Percentiles rank a stretch among this genome's conserved stretches.
Evolutionary conservation across 345 rosid genomes (phyloP).

Genomic region (Salix viminalis): DNA sequence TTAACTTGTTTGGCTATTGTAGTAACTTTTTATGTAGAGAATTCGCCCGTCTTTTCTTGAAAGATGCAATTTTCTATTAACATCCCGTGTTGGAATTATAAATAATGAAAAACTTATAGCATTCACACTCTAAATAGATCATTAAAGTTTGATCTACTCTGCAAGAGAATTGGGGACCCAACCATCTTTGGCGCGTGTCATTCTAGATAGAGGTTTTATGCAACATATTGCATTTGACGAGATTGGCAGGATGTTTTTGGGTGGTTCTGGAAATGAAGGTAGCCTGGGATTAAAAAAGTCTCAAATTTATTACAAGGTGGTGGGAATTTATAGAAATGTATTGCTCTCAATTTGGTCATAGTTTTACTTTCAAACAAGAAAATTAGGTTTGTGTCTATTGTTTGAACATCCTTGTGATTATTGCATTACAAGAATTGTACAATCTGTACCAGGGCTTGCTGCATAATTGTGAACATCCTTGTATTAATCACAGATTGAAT

Average conservation of each 20-base stretch:
- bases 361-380: not conserved
- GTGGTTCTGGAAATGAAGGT: not conserved
- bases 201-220: not conserved
- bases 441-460: not conserved
- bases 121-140: not conserved
- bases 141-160: no score
- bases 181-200: not conserved
- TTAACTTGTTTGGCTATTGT: conserved; percentile 4
- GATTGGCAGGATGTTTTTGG: not conserved
- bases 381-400: not conserved
- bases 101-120: not conserved
- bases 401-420: not conserved
- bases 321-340: not conserved
- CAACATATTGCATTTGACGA: not conserved
- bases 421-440: not conserved
- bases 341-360: not conserved
- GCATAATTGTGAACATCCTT: not conserved
- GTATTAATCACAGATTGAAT: not conserved
- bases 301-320: not conserved
- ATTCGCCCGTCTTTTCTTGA: not conserved
- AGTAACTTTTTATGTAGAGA: conserved; percentile 10
- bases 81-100: not conserved
- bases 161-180: not conserved
- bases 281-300: not conserved
- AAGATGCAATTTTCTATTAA: not conserved